Evolutionary conservation across 2,329 filamentous ascomycete species (phyloP).

Genomic region (Trematosphaeria pertusa): DNA sequence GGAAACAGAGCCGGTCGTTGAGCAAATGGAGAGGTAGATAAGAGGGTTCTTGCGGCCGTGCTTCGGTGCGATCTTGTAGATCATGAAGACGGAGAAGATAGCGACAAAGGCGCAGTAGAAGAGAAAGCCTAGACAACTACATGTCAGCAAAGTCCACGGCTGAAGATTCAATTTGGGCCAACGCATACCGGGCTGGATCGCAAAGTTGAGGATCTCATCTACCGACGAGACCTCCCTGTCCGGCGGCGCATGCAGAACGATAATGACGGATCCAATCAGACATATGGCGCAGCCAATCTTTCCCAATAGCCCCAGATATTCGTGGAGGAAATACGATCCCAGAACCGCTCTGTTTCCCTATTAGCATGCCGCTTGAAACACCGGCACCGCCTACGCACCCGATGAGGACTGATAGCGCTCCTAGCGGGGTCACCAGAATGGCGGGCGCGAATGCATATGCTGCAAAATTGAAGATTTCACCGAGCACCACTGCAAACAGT

Average conservation of each 20-base stretch:
- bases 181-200: conserved; percentile 80
- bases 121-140: conserved; percentile 73
- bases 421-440: conserved; percentile 95
- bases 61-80: conserved; percentile 88
- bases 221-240: conserved; percentile 91
- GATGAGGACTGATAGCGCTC: conserved; percentile 92
- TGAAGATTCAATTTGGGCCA: background rate
- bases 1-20: conserved; percentile 93
- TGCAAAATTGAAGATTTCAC: conserved; percentile 96
- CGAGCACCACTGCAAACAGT: conserved; percentile 74
- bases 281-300: conserved; percentile 96
- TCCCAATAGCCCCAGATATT: conserved; percentile 87
- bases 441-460: conserved; percentile 98
- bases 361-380: conserved; percentile 18
- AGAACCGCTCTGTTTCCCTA: conserved; percentile 72
- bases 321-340: conserved; percentile 91
- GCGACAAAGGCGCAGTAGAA: conserved; percentile 82
- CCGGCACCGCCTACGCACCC: conserved; percentile 63
- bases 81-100: conserved; percentile 90
- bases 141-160: background rate
- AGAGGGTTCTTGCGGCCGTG: conserved; percentile 96
- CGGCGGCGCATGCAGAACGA: conserved; percentile 94
- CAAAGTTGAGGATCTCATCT: conserved; percentile 89
- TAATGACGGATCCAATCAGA: conserved; percentile 93
- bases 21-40: conserved; percentile 97